Percentiles rank a stretch among this genome's conserved stretches.
phyloP scores from a whole-genome alignment of 345 rosid species.

The Pistacia atlantica region DNA sequence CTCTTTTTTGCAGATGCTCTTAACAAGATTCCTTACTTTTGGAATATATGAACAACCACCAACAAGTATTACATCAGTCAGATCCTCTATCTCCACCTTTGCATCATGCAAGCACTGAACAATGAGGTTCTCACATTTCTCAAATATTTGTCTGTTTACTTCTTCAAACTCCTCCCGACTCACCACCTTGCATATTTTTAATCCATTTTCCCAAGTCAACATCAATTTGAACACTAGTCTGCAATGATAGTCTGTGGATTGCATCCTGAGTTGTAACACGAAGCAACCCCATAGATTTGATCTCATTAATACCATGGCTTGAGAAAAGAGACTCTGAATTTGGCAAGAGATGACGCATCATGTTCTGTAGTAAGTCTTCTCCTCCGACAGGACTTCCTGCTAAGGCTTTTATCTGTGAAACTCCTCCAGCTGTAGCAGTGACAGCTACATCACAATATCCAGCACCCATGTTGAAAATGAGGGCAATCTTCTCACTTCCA shows the following conservation, averaged over 20 bases:
- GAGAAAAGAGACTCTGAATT: conserved; percentile 44
- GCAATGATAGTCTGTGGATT: conserved; percentile 60
- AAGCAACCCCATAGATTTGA: conserved; percentile 51
- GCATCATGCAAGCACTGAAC: conserved; percentile 73
- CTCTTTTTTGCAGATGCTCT: conserved; percentile 47
- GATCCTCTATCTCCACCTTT: conserved; percentile 51
- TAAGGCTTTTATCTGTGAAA: conserved; percentile 81
- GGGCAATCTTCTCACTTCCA: conserved; percentile 78
- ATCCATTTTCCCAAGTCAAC: conserved; percentile 68
- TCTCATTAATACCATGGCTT: conserved; percentile 42
- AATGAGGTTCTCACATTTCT: conserved; percentile 61
- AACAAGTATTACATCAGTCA: conserved; percentile 70
- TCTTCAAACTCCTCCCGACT: conserved; percentile 68
- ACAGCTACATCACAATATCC: conserved; percentile 87
- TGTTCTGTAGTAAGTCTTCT: conserved; percentile 82
- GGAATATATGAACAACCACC: conserved; percentile 89
- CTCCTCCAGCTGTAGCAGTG: conserved; percentile 90
- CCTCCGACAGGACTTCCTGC: conserved; percentile 76
- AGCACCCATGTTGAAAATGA: conserved; percentile 90
- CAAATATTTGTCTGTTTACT: conserved; percentile 61
- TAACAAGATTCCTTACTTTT: conserved; percentile 47
- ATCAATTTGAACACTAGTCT: conserved; percentile 50
- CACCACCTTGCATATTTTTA: conserved; percentile 48
- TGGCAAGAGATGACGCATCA: conserved; percentile 59
- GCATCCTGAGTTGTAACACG: conserved; percentile 83